Percentiles rank a stretch among this genome's conserved stretches.
These are phyloP conservation scores for Ambrosiella beaveri DNA, from an alignment of 2,329 filamentous ascomycete species.

Conservation along the genomic window DNA sequence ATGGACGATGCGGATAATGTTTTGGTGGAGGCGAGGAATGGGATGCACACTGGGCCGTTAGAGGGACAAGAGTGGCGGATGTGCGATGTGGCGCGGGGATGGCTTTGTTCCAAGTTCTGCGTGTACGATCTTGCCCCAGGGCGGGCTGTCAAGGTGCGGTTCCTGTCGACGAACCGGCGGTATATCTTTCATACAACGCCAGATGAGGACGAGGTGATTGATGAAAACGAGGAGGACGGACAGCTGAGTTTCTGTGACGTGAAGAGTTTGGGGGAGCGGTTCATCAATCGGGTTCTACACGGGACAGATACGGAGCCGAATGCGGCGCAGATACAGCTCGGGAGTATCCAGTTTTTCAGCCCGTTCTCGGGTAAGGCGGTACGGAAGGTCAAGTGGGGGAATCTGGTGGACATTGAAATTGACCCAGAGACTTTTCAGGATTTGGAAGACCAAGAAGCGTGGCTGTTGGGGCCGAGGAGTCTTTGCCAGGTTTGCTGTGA, in stretches of 20 bases:
- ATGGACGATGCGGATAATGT: conserved; percentile 9
- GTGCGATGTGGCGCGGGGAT: conserved; percentile 5
- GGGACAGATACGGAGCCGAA: neutral
- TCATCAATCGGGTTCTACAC: neutral
- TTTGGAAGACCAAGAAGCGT: conserved; percentile 6
- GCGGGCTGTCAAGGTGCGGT: conserved; percentile 3
- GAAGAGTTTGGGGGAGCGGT: neutral
- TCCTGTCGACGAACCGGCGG: conserved; percentile 3
- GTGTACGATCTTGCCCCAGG: conserved; percentile 1
- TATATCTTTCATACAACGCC: conserved; percentile 8
- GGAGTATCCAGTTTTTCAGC: neutral
- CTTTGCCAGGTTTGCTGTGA: conserved; percentile 7
- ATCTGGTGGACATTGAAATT: conserved; percentile 6
- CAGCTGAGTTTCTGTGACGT: neutral
- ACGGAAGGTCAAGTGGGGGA: conserved; percentile 5
- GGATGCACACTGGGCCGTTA: conserved; percentile 8
- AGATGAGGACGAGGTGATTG: conserved; percentile 6
- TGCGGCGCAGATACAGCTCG: neutral
- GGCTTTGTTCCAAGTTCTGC: conserved; percentile 10
- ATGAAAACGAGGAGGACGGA: conserved; percentile 3
- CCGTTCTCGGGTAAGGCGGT: neutral
- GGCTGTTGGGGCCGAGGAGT: conserved; percentile 4
- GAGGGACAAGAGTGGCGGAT: conserved; percentile 11
- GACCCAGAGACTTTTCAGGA: neutral
- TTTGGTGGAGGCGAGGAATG: conserved; percentile 10